Percentiles rank a stretch among this genome's conserved stretches.
phyloP scores from a whole-genome alignment of 352 stramenopile genomes.

The Globisporangium apiculatum region DNA sequence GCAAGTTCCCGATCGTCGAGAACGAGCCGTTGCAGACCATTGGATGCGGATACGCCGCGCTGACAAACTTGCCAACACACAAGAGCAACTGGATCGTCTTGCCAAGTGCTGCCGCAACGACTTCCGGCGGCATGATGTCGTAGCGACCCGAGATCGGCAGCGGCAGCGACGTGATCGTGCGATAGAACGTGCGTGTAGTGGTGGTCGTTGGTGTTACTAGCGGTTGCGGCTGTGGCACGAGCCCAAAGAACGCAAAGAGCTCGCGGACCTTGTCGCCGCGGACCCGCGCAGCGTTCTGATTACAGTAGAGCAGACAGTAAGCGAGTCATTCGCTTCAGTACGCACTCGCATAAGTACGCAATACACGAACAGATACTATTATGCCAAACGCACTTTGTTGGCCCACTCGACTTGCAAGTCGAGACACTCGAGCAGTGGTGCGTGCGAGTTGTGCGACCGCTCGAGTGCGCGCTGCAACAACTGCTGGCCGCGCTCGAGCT shows the following conservation, averaged over 20 bases:
- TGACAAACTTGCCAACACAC: constrained; percentile 62
- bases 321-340: background rate
- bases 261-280: constrained; percentile 64
- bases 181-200: constrained; percentile 28
- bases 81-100: constrained; percentile 74
- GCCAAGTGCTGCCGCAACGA: constrained; percentile 58
- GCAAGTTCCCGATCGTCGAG: constrained; percentile 79
- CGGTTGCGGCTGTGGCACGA: constrained; percentile 3
- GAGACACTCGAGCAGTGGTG: constrained; percentile 48
- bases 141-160: constrained; percentile 67
- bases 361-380: too few relatives aligned
- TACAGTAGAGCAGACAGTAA: background rate
- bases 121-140: constrained; percentile 64
- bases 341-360: background rate
- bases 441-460: constrained; percentile 29
- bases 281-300: constrained; percentile 52
- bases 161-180: constrained; percentile 59
- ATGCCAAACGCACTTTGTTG: constrained; percentile 25
- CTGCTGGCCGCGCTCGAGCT: constrained; percentile 36
- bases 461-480: constrained; percentile 26
- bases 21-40: constrained; percentile 86
- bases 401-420: constrained; percentile 66
- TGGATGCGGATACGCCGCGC: constrained; percentile 65
- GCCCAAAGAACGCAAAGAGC: constrained; percentile 56
- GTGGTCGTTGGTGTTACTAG: background rate